Evolutionary conservation across 2,329 filamentous ascomycete genomes (phyloP), one percentile per base, ranked within the genome.

Genomic region (Fusarium lyarnte): DNA sequence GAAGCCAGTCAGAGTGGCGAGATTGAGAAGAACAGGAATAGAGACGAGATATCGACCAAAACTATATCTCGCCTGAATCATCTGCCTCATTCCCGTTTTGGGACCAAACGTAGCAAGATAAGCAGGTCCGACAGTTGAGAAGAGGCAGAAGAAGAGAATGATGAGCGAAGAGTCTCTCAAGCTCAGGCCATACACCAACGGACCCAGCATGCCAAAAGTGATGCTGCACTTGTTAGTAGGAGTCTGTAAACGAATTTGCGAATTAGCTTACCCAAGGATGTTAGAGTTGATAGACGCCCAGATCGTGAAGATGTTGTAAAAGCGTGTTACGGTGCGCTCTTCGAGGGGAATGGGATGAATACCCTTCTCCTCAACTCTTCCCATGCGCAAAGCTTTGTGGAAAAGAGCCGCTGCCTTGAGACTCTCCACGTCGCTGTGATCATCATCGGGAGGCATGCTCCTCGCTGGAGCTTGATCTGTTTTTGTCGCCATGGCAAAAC

Each of bases 1-100:
- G 81, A 91, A 92, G n/a, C 89, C 89, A 8, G 85, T 87, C 5
- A 91, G 82, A 0, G 89, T 91, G 19, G 88, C 89, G 29, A 92
- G 82, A 74, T 92, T 92, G 66, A 92, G 82, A 14, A 91, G 76
- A 6, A 91, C 87, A 4, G 89, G 86, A n/a, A 92, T 77, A 2
- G 86, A 87, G 38, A 90, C 87, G 25, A 88, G 81, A 75, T 90
- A 90, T 43, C 86, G 84, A 23, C 85, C 89, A 76, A 90, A 92
- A 43, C 86, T 87, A 78, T 87, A 92, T 27, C 90, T 84, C 8
- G 90, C 89, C 72, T 90, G 88, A 12, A 92, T 86, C 85, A 92
- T 90, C 79, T 91, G 89, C 21, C 90, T 85, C 85, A 92, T 87
- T 45, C 89, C 90, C 14, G 89, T 91, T 79, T 87, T 87, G 8